phyloP scores from a whole-genome alignment of 1,284 basidiomycete species.

The Bondarzewia mesenterica region DNA sequence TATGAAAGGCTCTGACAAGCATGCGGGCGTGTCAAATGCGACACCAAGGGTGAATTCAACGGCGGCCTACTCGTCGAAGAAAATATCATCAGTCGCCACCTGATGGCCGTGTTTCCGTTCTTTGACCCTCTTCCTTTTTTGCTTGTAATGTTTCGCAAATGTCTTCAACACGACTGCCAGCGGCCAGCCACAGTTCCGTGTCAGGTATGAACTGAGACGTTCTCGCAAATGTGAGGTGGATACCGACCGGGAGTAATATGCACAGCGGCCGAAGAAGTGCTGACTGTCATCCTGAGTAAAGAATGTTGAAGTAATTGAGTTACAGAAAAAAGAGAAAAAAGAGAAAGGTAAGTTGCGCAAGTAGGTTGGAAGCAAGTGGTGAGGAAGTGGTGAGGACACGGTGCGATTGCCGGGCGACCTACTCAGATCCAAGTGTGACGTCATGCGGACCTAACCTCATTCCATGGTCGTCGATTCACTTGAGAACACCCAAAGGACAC shows the following conservation, averaged over 20 bases:
- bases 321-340: not conserved
- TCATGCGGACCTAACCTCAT: not conserved
- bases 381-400: not conserved
- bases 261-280: conserved; percentile 3
- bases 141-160: conserved; percentile 49
- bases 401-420: not conserved
- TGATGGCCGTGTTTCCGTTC: conserved; percentile 23
- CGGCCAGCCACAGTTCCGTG: not conserved
- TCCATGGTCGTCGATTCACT: not conserved
- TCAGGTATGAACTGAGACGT: not conserved
- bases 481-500: not conserved
- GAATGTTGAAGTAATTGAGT: not conserved
- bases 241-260: conserved; percentile 4
- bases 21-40: not conserved
- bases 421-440: not conserved
- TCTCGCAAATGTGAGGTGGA: not conserved
- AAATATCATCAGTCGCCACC: conserved; percentile 47
- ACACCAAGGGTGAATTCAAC: too few species aligned
- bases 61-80: conserved; percentile 55
- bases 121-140: conserved; percentile 34
- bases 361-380: not conserved
- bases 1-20: conserved; percentile 45
- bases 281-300: conserved; percentile 1
- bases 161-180: conserved; percentile 43
- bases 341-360: too few species aligned